Percentiles rank a stretch among this genome's conserved stretches.
Conservation (phyloP, 129 eudicot species). For the Centaurea solstitialis region DNA sequence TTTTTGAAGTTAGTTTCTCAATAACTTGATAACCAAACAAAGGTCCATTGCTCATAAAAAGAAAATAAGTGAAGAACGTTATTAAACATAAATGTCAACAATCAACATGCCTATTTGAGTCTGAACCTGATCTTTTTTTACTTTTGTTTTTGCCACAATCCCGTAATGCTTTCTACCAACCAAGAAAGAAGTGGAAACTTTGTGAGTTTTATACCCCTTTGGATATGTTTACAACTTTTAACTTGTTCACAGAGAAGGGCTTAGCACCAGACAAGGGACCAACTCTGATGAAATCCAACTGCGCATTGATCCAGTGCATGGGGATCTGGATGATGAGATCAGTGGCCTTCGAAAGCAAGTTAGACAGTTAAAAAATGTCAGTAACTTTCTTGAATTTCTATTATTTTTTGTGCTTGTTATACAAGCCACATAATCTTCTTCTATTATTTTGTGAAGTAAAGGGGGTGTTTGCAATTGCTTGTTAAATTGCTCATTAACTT, state of each 20-base stretch:
- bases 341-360: conserved; percentile 86
- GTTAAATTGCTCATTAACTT: too few relatives aligned
- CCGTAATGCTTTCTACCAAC: background rate
- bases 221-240: conserved; percentile 2
- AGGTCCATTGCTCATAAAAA: background rate
- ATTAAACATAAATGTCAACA: background rate
- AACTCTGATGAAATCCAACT: conserved; percentile 81
- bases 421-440: background rate
- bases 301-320: conserved; percentile 86
- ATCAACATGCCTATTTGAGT: background rate
- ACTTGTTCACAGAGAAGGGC: conserved; percentile 64
- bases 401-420: conserved; percentile 4
- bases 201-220: background rate
- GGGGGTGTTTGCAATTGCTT: too few relatives aligned
- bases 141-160: background rate
- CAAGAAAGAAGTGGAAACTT: background rate
- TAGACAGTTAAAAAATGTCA: conserved; percentile 67
- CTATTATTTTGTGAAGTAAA: background rate
- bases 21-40: background rate
- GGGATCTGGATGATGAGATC: conserved; percentile 80
- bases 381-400: background rate
- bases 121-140: conserved; percentile 9
- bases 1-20: background rate
- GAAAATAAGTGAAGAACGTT: background rate
- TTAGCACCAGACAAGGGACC: conserved; percentile 69